These are phyloP conservation scores for Penicillium psychrofluorescens DNA, from an alignment of 495 filamentous ascomycete species.

Conservation along the genomic window DNA sequence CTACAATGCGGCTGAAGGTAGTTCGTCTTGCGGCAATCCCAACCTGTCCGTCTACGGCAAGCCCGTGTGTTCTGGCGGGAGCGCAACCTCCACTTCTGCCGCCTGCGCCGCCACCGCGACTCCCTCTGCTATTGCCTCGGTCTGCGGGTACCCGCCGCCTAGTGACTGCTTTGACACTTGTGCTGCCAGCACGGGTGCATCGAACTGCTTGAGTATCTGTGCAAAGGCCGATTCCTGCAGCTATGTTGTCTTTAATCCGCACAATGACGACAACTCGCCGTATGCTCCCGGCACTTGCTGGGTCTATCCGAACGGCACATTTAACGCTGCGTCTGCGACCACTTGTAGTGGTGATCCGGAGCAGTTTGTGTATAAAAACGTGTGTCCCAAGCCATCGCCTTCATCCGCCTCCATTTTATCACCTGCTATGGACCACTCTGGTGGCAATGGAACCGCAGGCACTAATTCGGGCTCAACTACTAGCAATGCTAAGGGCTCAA, in stretches of 20 bases:
- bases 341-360: constrained; percentile 11
- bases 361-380: constrained; percentile 16
- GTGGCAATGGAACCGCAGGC: constrained; percentile 8
- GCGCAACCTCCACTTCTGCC: constrained; percentile 16
- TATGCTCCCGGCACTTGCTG: constrained; percentile 16
- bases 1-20: constrained; percentile 14
- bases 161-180: constrained; percentile 11
- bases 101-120: constrained; percentile 19
- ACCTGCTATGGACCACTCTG: constrained; percentile 5
- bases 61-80: constrained; percentile 11
- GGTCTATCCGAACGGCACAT: constrained; percentile 20
- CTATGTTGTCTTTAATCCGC: constrained; percentile 19
- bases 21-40: constrained; percentile 10
- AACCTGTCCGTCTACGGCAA: constrained; percentile 11
- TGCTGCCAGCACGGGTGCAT: constrained; percentile 13
- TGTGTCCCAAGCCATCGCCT: constrained; percentile 14
- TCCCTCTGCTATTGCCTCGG: constrained; percentile 21
- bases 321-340: constrained; percentile 7
- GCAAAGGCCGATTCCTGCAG: constrained; percentile 17
- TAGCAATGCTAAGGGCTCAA: constrained; percentile 1
- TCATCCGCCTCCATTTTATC: constrained; percentile 11
- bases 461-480: constrained; percentile 4
- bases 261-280: constrained; percentile 8
- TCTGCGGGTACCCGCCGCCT: constrained; percentile 20
- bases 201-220: constrained; percentile 17